phyloP scores from a whole-genome alignment of 768 basidiomycete species.

The Coprinopsis sp. region DNA sequence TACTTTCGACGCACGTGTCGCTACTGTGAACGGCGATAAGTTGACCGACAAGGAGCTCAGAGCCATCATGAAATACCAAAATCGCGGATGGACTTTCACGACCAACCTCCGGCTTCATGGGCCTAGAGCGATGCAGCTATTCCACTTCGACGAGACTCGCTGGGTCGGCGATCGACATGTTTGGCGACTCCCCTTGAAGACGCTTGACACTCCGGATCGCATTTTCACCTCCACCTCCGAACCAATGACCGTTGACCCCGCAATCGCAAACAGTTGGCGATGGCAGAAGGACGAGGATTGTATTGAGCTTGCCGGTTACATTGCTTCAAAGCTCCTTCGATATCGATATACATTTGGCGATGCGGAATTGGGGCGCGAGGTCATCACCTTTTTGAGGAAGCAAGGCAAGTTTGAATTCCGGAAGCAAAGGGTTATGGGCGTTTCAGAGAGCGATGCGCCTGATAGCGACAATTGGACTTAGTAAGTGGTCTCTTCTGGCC shows the following conservation, averaged over 20 bases:
- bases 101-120: background rate
- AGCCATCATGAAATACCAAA: background rate
- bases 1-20: constrained; percentile 6
- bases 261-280: constrained; percentile 2
- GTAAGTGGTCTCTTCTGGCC: no score
- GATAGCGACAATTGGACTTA: no score
- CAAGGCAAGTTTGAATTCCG: no score
- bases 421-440: no score
- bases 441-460: no score
- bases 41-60: background rate
- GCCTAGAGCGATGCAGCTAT: background rate
- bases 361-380: no score
- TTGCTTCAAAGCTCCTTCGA: background rate
- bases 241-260: background rate
- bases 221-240: background rate
- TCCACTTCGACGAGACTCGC: background rate
- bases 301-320: no score
- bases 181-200: constrained; percentile 2
- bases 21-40: background rate
- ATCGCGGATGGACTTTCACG: constrained; percentile 5
- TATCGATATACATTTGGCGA: no score
- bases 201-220: background rate
- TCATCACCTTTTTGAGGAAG: no score
- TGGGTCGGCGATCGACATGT: constrained; percentile 4
- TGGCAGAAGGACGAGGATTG: background rate